These are phyloP conservation scores for Tuber calosporum DNA, from an alignment of 495 filamentous ascomycete genomes.

Conservation along the genomic window DNA sequence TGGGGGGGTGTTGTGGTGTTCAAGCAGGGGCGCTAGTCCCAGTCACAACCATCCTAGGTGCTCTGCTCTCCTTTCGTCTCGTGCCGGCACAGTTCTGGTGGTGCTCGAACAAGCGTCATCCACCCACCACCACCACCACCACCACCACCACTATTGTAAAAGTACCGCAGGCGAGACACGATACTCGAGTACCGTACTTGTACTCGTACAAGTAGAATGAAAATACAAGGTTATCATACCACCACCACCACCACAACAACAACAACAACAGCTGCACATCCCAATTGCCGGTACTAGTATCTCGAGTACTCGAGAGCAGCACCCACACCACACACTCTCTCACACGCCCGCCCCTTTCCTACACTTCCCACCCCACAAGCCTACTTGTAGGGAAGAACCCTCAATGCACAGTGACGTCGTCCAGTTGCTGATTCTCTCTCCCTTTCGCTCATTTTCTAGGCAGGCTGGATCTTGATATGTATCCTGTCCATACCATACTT, in stretches of 20 bases:
- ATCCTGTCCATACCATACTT: conserved; percentile 12
- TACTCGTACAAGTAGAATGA: no score
- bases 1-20: no score
- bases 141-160: no score
- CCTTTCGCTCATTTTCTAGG: conserved; percentile 18
- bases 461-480: conserved; percentile 36
- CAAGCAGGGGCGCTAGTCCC: background rate
- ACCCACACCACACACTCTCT: background rate
- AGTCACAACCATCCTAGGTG: background rate
- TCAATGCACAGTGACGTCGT: conserved; percentile 30
- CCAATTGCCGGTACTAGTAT: background rate
- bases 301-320: no score
- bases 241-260: no score
- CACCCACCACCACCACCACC: background rate
- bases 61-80: no score
- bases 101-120: background rate
- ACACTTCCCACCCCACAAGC: background rate
- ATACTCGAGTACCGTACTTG: no score
- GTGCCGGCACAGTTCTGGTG: no score
- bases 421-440: conserved; percentile 5
- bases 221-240: no score
- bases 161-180: no score
- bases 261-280: background rate
- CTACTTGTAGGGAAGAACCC: background rate
- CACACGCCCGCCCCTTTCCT: background rate